Percentiles rank a stretch among this genome's conserved stretches.
Conservation (phyloP, 345 rosid species). For the Atalantia buxifolia region DNA sequence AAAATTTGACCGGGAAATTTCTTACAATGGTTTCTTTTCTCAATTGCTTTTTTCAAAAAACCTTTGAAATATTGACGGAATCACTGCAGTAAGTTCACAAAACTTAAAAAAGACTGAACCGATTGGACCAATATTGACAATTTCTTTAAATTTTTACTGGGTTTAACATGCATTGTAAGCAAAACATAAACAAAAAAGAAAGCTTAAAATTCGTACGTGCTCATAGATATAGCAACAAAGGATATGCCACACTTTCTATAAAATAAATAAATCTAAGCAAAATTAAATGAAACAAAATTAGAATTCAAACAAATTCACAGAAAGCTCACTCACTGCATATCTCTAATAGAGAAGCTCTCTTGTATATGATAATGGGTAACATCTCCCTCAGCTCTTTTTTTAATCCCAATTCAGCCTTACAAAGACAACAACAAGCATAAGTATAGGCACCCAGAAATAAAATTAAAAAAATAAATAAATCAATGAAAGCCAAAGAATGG, state of each 20-base stretch:
- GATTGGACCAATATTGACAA: neutral
- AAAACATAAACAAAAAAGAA: neutral
- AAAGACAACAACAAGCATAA: conserved; percentile 5
- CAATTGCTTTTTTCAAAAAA: too few relatives aligned
- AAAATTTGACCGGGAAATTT: neutral
- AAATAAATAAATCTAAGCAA: neutral
- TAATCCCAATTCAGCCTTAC: conserved; percentile 69
- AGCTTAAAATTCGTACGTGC: neutral
- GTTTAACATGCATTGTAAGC: neutral
- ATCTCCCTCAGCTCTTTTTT: conserved; percentile 87
- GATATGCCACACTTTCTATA: neutral
- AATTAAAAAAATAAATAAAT: neutral
- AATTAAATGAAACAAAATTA: neutral
- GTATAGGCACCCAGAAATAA: neutral
- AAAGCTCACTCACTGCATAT: conserved; percentile 60
- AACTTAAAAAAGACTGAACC: neutral
- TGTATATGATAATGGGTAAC: conserved; percentile 76
- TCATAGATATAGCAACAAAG: neutral
- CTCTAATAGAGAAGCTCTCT: conserved; percentile 73
- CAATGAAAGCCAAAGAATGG: neutral
- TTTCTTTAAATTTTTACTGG: neutral
- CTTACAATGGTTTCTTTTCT: neutral
- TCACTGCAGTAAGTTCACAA: neutral
- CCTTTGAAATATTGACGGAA: neutral
- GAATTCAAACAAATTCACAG: neutral